Evolutionary conservation across 2,329 filamentous ascomycete genomes (phyloP).

Genomic region (Colletotrichum chlorophyti): DNA sequence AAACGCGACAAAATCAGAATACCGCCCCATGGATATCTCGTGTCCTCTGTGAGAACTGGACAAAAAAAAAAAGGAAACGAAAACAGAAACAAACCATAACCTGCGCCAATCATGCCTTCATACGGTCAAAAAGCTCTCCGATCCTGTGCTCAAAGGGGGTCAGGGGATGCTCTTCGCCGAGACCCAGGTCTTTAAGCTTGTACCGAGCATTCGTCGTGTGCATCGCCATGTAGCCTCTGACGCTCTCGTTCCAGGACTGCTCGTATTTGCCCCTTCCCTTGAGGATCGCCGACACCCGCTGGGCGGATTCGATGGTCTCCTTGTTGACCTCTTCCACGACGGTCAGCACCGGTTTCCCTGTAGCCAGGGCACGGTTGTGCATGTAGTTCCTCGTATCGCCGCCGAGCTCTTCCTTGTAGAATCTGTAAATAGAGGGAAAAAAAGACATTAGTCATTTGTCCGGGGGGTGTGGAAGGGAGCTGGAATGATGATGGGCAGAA

Average conservation of each 20-base stretch:
- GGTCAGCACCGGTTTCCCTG: conserved; percentile 3
- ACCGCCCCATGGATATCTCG: no score
- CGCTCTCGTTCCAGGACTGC: conserved; percentile 28
- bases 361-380: conserved; percentile 28
- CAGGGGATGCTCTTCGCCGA: conserved; percentile 31
- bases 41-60: no score
- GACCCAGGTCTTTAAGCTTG: conserved; percentile 28
- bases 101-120: conserved; percentile 18
- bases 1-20: no score
- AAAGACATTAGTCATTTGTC: not conserved
- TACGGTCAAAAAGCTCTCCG: conserved; percentile 25
- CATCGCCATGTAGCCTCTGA: conserved; percentile 31
- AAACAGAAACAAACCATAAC: no score
- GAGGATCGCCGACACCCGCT: conserved; percentile 27
- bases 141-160: conserved; percentile 28
- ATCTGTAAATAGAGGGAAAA: conserved; percentile 21
- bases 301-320: conserved; percentile 25
- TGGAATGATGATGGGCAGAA: not conserved
- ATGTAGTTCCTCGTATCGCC: conserved; percentile 31
- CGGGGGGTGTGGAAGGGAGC: no score
- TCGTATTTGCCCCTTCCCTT: conserved; percentile 30
- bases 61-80: no score
- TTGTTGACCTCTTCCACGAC: conserved; percentile 23
- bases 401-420: conserved; percentile 32
- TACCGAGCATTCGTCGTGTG: conserved; percentile 32